phyloP scores from a whole-genome alignment of 805 yeast genomes.

The Blastobotrys muscicola region DNA sequence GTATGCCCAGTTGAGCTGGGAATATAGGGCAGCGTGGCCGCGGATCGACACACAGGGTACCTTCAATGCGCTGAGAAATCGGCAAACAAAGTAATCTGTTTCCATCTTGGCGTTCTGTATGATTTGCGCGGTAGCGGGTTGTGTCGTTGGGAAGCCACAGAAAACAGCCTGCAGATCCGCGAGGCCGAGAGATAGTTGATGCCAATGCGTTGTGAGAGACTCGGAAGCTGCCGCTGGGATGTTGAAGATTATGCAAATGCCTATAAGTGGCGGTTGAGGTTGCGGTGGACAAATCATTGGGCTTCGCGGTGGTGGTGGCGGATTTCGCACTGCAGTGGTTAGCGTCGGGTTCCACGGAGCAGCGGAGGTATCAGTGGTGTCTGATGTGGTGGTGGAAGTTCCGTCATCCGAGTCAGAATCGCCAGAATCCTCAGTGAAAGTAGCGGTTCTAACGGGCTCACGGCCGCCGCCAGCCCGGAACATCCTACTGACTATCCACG shows the following conservation, averaged over 20 bases:
- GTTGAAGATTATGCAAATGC: slow-evolving; percentile 13
- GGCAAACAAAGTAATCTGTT: background rate
- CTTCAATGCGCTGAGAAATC: background rate
- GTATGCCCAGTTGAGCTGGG: too few relatives aligned
- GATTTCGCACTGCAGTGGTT: background rate
- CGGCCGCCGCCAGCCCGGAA: slow-evolving; percentile 14
- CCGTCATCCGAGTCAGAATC: background rate
- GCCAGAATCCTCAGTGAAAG: background rate
- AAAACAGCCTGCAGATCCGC: slow-evolving; percentile 12
- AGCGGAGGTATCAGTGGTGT: background rate
- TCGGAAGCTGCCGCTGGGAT: slow-evolving; percentile 10
- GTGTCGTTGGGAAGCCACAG: background rate
- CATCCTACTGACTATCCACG: slow-evolving; percentile 16
- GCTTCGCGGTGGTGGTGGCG: slow-evolving; percentile 7
- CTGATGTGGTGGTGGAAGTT: too few relatives aligned
- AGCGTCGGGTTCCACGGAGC: slow-evolving; percentile 1
- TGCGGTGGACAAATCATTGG: slow-evolving; percentile 3
- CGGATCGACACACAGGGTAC: slow-evolving; percentile 12
- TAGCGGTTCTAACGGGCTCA: background rate
- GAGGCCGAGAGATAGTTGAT: slow-evolving; percentile 18
- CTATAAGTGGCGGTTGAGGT: slow-evolving; percentile 1
- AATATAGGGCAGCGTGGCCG: slow-evolving; percentile 11
- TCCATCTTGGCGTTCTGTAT: background rate
- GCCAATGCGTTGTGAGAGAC: slow-evolving; percentile 16
- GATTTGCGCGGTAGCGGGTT: background rate